A percentile compares a stretch with the other conserved stretches of the same genome.
Evolutionary conservation across 768 basidiomycete species (phyloP).

Genomic region (Xanthoconium stramineum): DNA sequence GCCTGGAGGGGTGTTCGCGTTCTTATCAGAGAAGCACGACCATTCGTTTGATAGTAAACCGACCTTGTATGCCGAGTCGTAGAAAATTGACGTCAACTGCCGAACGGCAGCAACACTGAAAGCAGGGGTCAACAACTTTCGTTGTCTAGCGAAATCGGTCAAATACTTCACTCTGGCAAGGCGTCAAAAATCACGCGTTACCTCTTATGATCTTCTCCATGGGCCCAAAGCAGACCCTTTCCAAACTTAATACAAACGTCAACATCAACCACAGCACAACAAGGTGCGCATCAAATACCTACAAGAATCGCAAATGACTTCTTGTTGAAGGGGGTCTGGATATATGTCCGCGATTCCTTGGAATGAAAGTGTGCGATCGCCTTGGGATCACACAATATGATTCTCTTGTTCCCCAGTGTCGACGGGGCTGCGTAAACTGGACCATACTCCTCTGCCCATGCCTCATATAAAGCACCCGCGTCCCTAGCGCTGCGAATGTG

Average conservation of each 20-base stretch:
- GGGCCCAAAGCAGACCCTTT: conserved; percentile 27
- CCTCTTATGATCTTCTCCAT: conserved; percentile 48
- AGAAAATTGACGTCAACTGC: conserved; percentile 36
- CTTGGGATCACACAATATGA: conserved; percentile 41
- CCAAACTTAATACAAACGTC: conserved; percentile 15
- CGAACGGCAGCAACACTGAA: conserved; percentile 40
- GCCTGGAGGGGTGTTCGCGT: conserved; percentile 14
- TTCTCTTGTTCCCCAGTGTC: conserved; percentile 6
- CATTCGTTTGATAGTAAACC: not conserved
- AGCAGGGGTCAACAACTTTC: conserved; percentile 36
- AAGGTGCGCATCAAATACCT: not conserved
- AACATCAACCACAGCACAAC: conserved; percentile 11
- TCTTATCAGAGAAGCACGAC: not conserved
- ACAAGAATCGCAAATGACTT: conserved; percentile 28
- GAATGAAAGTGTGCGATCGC: conserved; percentile 16
- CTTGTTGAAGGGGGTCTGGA: conserved; percentile 36
- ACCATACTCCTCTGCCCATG: conserved; percentile 23
- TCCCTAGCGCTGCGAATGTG: not conserved
- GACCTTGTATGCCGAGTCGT: conserved; percentile 33
- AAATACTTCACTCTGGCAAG: not conserved
- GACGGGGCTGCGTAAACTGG: conserved; percentile 15
- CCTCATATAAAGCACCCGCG: conserved; percentile 14
- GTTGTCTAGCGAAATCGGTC: conserved; percentile 23
- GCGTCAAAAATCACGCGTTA: conserved; percentile 2
- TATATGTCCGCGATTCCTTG: conserved; percentile 34